A percentile compares a stretch with the other conserved stretches of the same genome.
Conservation (phyloP, 2,329 filamentous ascomycete species). For the Xylaria digitata region DNA sequence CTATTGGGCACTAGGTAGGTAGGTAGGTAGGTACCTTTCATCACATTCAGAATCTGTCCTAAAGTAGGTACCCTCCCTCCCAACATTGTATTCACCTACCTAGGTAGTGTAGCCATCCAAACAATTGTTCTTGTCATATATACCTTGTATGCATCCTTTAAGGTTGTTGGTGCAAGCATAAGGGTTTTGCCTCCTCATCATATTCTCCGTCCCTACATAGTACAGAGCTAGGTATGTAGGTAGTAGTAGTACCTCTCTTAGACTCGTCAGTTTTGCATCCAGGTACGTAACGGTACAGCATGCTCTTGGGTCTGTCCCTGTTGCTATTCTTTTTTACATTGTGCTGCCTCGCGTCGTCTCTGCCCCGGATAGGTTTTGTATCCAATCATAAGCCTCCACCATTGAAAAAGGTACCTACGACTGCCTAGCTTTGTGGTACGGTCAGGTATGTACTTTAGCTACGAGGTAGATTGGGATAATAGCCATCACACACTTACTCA, state of each 20-base stretch:
- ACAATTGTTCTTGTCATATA: too few relatives aligned
- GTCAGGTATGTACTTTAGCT: not conserved
- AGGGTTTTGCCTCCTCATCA: not conserved
- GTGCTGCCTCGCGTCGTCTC: conserved; percentile 22
- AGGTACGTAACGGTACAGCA: conserved; percentile 5
- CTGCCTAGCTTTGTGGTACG: not conserved
- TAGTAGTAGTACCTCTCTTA: not conserved
- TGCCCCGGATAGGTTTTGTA: not conserved
- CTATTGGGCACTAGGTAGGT: not conserved
- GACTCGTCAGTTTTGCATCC: not conserved
- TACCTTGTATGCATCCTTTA: not conserved
- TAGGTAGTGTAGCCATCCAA: too few relatives aligned
- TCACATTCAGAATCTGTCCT: too few relatives aligned
- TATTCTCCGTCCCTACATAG: not conserved
- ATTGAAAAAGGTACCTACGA: conserved; percentile 9
- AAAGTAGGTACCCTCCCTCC: too few relatives aligned
- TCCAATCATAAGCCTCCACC: conserved; percentile 18
- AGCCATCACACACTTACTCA: not conserved
- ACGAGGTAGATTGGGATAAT: conserved; percentile 1
- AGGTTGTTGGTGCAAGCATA: not conserved
- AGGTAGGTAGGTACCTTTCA: not conserved
- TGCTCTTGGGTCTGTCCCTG: too few relatives aligned
- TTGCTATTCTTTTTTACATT: not conserved
- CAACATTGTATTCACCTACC: too few relatives aligned
- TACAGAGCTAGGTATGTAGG: too few relatives aligned